Evolutionary conservation across 108 stramenopile species (phyloP), one percentile per base, ranked within the genome.

Genomic region (Fistulifera solaris): DNA sequence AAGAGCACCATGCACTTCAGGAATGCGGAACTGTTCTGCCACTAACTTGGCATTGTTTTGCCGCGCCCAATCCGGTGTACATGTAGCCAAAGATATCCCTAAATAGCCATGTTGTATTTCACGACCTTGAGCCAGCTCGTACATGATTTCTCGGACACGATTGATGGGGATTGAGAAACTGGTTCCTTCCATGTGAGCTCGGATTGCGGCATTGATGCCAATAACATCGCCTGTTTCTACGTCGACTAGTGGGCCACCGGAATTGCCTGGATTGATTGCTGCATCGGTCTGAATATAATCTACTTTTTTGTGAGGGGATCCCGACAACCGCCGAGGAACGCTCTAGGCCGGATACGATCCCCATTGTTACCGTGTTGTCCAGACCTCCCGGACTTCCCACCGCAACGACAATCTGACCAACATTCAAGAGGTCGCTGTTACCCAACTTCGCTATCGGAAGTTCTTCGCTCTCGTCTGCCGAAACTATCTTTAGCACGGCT

Each of bases 221-320:
- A 95, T 59, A 25, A 95, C 87, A 7, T 75, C 51, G 0, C 90
- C 94, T 41, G 58, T 83, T 56, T 75, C 77, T 0, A 87, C 88
- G 59, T 94, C 87, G 11, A 94, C 83, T 38, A 91, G 72, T 11
- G 94, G 94, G 7, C 94, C 94, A 11, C 89, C 89, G 18, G 72
- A 71, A 38, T 75, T 75, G 21, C 74, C 70, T 38, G 79, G 83
- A 65, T 91, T 87, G 52, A 80, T 77, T 17, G 83, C 75, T 5
- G 80, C 83, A 59, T 89, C 88, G 0, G 94, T 95, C 59, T 95
- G 94, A 28, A 95, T 95, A 62, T 84, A 95, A 50, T 85, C 73
- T 1, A 89, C 87, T 18, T 84, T 77, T 58, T 92, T 90, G 56
- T 92, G 78, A 22, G 80, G n/a, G 80, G 25, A 87, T 77, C 0